Evolutionary conservation across 2,329 filamentous ascomycete genomes (phyloP).

Genomic region (Paraphaeosphaeria sporulosa): DNA sequence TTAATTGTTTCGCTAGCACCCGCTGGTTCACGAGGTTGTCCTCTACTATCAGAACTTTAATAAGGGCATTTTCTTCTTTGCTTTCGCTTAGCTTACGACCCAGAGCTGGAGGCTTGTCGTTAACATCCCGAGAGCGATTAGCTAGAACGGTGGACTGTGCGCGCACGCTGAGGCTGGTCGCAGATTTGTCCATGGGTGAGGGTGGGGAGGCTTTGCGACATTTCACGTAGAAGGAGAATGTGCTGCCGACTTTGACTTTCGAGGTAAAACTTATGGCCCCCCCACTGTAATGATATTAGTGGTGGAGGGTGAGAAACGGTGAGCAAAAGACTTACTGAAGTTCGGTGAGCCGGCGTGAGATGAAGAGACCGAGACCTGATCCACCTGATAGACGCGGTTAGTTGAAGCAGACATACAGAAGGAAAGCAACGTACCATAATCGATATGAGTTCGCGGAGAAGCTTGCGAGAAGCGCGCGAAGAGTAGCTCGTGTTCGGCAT

Average conservation of each 20-base stretch:
- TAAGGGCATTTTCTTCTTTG: slow-evolving; percentile 17
- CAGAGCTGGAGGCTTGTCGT: slow-evolving; percentile 16
- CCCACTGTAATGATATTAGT: slow-evolving; percentile 17
- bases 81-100: slow-evolving; percentile 3
- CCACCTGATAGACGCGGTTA: slow-evolving; percentile 36
- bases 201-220: slow-evolving; percentile 19
- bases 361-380: slow-evolving; percentile 45
- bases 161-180: slow-evolving; percentile 1
- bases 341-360: slow-evolving; percentile 41
- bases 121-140: slow-evolving; percentile 11
- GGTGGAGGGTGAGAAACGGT: not conserved
- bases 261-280: slow-evolving; percentile 41
- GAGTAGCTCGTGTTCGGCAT: slow-evolving; percentile 43
- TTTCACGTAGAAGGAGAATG: slow-evolving; percentile 45
- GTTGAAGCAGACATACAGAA: not conserved
- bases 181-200: slow-evolving; percentile 13
- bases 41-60: slow-evolving; percentile 44
- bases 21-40: slow-evolving; percentile 53
- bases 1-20: slow-evolving; percentile 51
- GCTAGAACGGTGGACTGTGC: slow-evolving; percentile 15
- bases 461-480: slow-evolving; percentile 44
- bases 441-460: slow-evolving; percentile 41
- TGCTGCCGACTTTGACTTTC: slow-evolving; percentile 34
- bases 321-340: slow-evolving; percentile 23
- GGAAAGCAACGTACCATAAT: slow-evolving; percentile 3